Evolutionary conservation across 192 early-diverging fungal species (phyloP).

Genomic region (Ambispora gerdemannii): DNA sequence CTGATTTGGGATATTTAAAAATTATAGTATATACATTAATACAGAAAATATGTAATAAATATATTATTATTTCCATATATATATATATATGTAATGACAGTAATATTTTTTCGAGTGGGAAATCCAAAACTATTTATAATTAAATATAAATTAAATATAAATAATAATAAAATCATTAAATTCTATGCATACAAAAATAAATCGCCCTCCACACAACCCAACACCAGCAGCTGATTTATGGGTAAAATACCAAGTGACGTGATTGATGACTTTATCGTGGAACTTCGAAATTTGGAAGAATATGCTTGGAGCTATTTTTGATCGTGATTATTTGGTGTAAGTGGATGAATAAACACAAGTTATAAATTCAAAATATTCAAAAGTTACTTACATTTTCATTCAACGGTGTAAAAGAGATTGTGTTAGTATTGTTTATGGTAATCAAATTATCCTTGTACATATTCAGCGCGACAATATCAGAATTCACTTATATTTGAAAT

Average conservation of each 20-base stretch:
- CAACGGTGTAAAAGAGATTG: constrained; percentile 56
- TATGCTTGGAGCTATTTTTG: constrained; percentile 48
- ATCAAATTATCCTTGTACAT: constrained; percentile 61
- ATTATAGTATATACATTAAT: too few species aligned
- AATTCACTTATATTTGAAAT: constrained; percentile 14
- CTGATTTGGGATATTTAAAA: too few species aligned
- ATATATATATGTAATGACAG: too few species aligned
- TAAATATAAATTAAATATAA: not conserved
- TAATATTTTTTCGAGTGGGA: too few species aligned
- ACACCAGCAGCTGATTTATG: constrained; percentile 53
- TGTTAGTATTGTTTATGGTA: constrained; percentile 56
- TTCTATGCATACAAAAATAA: constrained; percentile 53
- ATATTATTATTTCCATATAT: too few species aligned
- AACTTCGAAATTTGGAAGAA: constrained; percentile 57
- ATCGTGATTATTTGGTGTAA: not conserved
- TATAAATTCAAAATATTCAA: not conserved
- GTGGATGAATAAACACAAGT: not conserved
- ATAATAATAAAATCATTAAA: not conserved
- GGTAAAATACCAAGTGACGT: constrained; percentile 51
- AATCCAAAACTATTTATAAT: too few species aligned
- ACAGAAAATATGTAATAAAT: too few species aligned
- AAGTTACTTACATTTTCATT: constrained; percentile 53
- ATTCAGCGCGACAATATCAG: constrained; percentile 54
- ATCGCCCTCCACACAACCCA: constrained; percentile 58
- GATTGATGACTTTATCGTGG: constrained; percentile 52